Evolutionary conservation across 768 basidiomycete species (phyloP).

Genomic region (Leccinum rimulosum): DNA sequence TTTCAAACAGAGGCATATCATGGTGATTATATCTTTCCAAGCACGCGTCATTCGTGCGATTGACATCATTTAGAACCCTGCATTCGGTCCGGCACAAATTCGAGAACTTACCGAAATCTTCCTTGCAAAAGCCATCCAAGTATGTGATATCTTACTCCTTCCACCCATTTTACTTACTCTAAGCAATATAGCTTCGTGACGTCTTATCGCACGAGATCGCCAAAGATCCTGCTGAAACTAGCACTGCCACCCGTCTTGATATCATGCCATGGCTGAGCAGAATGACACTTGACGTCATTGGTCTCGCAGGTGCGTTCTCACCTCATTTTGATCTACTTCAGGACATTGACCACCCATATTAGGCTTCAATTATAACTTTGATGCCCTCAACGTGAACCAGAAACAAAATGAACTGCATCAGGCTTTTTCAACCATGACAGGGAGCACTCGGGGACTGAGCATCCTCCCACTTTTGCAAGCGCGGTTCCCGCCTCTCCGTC

Average conservation of each 20-base stretch:
- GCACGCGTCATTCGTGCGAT: not conserved
- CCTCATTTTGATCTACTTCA: not conserved
- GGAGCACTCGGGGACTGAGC: not conserved
- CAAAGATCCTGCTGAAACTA: slow-evolving; percentile 15
- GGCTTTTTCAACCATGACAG: slow-evolving; percentile 31
- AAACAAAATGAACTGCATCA: slow-evolving; percentile 29
- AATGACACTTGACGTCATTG: slow-evolving; percentile 36
- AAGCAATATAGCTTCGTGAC: slow-evolving; percentile 38
- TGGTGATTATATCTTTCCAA: slow-evolving; percentile 18
- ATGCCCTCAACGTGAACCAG: slow-evolving; percentile 24
- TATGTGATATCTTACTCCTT: slow-evolving; percentile 14
- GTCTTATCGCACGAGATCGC: slow-evolving; percentile 37
- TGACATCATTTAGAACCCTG: slow-evolving; percentile 46
- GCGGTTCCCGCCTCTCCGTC: slow-evolving; percentile 36
- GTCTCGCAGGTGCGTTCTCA: slow-evolving; percentile 34
- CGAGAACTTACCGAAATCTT: slow-evolving; percentile 56
- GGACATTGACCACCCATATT: not conserved
- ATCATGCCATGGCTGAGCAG: slow-evolving; percentile 33
- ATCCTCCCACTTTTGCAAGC: slow-evolving; percentile 34
- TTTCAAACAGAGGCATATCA: slow-evolving; percentile 17
- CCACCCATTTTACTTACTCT: not conserved
- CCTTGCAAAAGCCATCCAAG: slow-evolving; percentile 51
- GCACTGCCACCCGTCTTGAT: slow-evolving; percentile 22
- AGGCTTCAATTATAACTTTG: slow-evolving; percentile 40
- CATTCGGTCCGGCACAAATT: slow-evolving; percentile 59